These are phyloP conservation scores for Emergomyces orientalis DNA, from an alignment of 2,329 filamentous ascomycete genomes.

Conservation along the genomic window DNA sequence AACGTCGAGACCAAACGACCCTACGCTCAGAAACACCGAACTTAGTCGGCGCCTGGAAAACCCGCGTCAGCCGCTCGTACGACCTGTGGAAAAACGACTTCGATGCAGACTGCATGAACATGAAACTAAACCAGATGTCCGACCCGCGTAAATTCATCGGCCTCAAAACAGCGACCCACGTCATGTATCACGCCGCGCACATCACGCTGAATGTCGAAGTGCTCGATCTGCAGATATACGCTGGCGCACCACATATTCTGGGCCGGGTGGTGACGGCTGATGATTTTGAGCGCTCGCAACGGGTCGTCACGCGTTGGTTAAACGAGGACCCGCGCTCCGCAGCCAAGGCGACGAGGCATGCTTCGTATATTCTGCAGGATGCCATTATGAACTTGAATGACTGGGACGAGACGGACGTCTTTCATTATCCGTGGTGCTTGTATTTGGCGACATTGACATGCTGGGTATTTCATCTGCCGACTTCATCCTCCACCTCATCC, in stretches of 20 bases:
- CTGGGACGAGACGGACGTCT: conserved; percentile 45
- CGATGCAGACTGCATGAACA: conserved; percentile 41
- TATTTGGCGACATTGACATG: conserved; percentile 51
- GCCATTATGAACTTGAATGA: conserved; percentile 43
- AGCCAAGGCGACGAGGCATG: conserved; percentile 44
- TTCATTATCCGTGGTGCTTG: conserved; percentile 55
- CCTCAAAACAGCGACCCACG: conserved; percentile 43
- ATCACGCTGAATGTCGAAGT: conserved; percentile 50
- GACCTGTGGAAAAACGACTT: conserved; percentile 52
- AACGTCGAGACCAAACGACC: conserved; percentile 52
- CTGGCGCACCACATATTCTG: conserved; percentile 50
- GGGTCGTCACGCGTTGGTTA: conserved; percentile 45
- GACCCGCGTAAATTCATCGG: conserved; percentile 36
- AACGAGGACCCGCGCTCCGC: conserved; percentile 27
- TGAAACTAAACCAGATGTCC: conserved; percentile 26
- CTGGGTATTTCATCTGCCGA: conserved; percentile 49
- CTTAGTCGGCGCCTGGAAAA: conserved; percentile 41
- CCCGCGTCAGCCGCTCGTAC: conserved; percentile 45
- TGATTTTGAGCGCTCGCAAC: conserved; percentile 45
- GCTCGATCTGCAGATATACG: conserved; percentile 53
- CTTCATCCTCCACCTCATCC: conserved; percentile 9
- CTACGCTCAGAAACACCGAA: conserved; percentile 39
- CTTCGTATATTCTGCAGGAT: conserved; percentile 44
- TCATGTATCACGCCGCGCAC: conserved; percentile 51
- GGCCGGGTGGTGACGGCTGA: conserved; percentile 44